phyloP scores from a whole-genome alignment of 192 early-diverging fungal genomes.

The Entophlyctis luteolus region DNA sequence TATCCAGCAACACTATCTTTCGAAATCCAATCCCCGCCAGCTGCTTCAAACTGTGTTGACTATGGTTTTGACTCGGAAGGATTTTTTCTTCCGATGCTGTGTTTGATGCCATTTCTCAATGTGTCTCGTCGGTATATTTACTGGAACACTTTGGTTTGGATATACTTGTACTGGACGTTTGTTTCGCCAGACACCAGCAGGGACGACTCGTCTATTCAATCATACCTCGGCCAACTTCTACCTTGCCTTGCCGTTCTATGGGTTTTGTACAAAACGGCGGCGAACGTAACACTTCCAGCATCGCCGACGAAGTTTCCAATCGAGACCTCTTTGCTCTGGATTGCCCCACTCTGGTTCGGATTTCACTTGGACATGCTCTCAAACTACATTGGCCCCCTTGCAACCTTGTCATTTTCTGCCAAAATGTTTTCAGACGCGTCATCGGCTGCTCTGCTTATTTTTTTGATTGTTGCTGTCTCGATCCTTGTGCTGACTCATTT shows the following conservation, averaged over 20 bases:
- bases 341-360: conserved; percentile 24
- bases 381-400: conserved; percentile 7
- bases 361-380: conserved; percentile 34
- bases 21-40: not conserved
- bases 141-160: conserved; percentile 11
- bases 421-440: conserved; percentile 27
- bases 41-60: conserved; percentile 29
- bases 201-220: conserved; percentile 11
- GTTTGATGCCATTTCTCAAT: conserved; percentile 27
- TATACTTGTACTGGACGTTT: conserved; percentile 23
- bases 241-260: conserved; percentile 24
- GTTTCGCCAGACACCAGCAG: conserved; percentile 25
- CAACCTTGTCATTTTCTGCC: conserved; percentile 28
- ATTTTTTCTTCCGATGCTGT: conserved; percentile 19
- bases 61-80: conserved; percentile 28
- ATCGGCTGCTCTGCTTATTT: conserved; percentile 16
- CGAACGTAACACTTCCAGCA: conserved; percentile 8
- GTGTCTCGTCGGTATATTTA: conserved; percentile 3
- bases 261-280: conserved; percentile 18
- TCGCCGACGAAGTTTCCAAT: conserved; percentile 21
- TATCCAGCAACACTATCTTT: conserved; percentile 29
- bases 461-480: conserved; percentile 19
- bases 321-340: conserved; percentile 23
- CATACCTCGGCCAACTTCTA: conserved; percentile 16
- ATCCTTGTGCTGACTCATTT: conserved; percentile 4